Conservation (phyloP, 352 stramenopile genomes). For the Phytophthora boehmeriae region DNA sequence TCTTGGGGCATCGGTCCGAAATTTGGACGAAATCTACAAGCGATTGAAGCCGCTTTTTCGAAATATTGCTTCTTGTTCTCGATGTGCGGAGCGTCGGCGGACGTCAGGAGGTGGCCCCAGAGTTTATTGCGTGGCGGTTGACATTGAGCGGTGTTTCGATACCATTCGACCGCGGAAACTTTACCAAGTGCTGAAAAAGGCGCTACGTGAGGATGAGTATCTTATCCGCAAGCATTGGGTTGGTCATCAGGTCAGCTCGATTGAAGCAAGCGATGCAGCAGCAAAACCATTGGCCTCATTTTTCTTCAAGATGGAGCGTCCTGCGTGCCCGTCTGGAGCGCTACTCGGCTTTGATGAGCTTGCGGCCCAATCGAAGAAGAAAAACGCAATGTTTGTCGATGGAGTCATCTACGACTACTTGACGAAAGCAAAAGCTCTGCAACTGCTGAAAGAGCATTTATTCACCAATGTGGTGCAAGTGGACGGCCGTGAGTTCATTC, state of each 20-base stretch:
- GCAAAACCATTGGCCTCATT: constrained; percentile 22
- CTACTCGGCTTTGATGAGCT: constrained; percentile 61
- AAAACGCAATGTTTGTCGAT: constrained; percentile 68
- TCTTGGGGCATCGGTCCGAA: constrained; percentile 62
- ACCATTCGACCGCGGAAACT: constrained; percentile 74
- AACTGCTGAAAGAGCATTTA: constrained; percentile 72
- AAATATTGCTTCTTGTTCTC: constrained; percentile 35
- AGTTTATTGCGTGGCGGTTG: constrained; percentile 69
- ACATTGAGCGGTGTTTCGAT: constrained; percentile 86
- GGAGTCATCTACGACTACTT: constrained; percentile 83
- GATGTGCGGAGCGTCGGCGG: constrained; percentile 29
- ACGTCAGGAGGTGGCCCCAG: constrained; percentile 9
- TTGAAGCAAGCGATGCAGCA: constrained; percentile 1
- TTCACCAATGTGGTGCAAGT: constrained; percentile 61
- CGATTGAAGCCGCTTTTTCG: constrained; percentile 54
- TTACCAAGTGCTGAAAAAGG: constrained; percentile 67
- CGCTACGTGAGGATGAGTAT: constrained; percentile 73
- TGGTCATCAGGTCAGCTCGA: constrained; percentile 45
- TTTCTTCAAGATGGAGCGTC: constrained; percentile 71
- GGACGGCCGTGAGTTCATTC: constrained; percentile 53
- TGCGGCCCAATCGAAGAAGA: constrained; percentile 40
- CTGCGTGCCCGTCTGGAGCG: constrained; percentile 57
- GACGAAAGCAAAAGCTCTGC: constrained; percentile 48
- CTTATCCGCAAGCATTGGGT: constrained; percentile 81
- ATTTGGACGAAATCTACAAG: constrained; percentile 71